Conservation (phyloP, 805 yeast species). For the Pichia cephalocereana region DNA sequence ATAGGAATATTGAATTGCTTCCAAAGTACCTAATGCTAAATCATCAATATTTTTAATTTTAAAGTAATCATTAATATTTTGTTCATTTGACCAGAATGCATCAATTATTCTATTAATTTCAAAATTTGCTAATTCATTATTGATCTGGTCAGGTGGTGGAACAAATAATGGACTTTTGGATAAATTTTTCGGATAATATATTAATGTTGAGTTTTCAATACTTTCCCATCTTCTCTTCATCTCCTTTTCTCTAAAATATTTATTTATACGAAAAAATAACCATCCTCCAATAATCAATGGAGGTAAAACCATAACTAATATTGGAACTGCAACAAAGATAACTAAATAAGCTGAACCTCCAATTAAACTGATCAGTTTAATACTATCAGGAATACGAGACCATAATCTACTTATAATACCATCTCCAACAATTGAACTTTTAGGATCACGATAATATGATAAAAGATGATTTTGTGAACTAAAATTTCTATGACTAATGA, state of each 20-base stretch:
- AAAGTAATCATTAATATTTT: constrained; percentile 21
- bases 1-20: constrained; percentile 19
- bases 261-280: constrained; percentile 11
- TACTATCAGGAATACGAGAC: constrained; percentile 22
- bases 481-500: too few relatives aligned
- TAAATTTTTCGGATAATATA: constrained; percentile 14
- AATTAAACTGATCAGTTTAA: constrained; percentile 20
- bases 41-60: constrained; percentile 14
- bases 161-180: constrained; percentile 7
- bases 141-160: constrained; percentile 22
- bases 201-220: constrained; percentile 19
- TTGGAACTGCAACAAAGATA: constrained; percentile 25
- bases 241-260: constrained; percentile 7
- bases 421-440: constrained; percentile 11
- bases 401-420: constrained; percentile 11
- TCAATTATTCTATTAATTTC: constrained; percentile 23
- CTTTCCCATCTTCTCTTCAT: constrained; percentile 17
- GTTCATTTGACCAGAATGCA: constrained; percentile 25
- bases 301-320: constrained; percentile 24
- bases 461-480: neutral
- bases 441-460: constrained; percentile 17
- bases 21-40: constrained; percentile 23
- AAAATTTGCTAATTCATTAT: constrained; percentile 22
- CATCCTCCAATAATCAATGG: constrained; percentile 23
- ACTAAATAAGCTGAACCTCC: constrained; percentile 21